Percentiles rank a stretch among this genome's conserved stretches.
Evolutionary conservation across 164 flowering plant species (phyloP).

Genomic region (Dillenia suffruticosa): DNA sequence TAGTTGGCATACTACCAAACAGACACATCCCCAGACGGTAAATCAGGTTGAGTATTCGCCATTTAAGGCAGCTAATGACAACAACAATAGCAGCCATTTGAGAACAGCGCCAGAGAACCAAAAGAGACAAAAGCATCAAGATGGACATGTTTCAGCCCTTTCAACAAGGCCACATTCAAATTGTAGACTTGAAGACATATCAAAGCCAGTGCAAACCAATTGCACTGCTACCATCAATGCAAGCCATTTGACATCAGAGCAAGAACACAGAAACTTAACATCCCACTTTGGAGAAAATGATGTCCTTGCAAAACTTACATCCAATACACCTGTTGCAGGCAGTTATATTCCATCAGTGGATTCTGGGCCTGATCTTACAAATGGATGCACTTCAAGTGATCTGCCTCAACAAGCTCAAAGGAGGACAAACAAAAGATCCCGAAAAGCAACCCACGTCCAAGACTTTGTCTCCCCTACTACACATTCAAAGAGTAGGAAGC

Average conservation of each 20-base stretch:
- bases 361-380: constrained; percentile 1
- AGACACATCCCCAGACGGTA: constrained; percentile 6
- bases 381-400: constrained; percentile 14
- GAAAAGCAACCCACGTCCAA: constrained; percentile 23
- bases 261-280: too few relatives aligned
- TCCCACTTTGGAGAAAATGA: constrained; percentile 3
- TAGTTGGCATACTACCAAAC: constrained; percentile 6
- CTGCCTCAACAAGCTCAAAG: constrained; percentile 6
- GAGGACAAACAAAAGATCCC: constrained; percentile 40
- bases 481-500: constrained; percentile 12
- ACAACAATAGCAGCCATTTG: constrained; percentile 1
- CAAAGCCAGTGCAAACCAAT: constrained; percentile 3
- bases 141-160: constrained; percentile 15
- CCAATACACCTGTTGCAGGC: neutral
- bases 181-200: constrained; percentile 8
- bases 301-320: neutral
- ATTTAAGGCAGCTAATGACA: constrained; percentile 5
- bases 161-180: constrained; percentile 15
- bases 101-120: constrained; percentile 25
- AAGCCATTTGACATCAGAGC: constrained; percentile 9
- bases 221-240: constrained; percentile 6
- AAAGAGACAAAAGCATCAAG: constrained; percentile 55
- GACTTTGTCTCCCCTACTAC: constrained; percentile 26
- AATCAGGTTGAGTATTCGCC: constrained; percentile 18
- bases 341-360: constrained; percentile 6